Evolutionary conservation across 1,284 basidiomycete genomes (phyloP), one percentile per base, ranked within the genome.

Genomic region (Marasmius sp.): DNA sequence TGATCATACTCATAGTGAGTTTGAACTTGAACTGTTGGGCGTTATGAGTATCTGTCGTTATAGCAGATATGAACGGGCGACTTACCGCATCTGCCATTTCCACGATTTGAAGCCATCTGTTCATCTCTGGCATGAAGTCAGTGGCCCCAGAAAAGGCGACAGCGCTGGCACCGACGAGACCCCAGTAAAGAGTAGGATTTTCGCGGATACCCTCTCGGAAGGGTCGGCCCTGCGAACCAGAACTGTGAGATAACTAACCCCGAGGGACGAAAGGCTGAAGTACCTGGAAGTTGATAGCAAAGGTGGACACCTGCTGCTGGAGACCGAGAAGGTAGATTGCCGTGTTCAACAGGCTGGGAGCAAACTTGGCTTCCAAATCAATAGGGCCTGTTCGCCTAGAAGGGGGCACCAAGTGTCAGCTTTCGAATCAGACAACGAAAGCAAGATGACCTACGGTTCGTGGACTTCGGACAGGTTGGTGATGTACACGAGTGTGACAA

Each of bases 161-260:
- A 3, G 86, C 84, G 61, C 88, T 88, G 22, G 93, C 95, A 20
- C 91, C 92, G 49, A 97, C 79, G 11, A 98, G 85, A 47, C 95
- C 95, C 79, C 89, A 97, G 75, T 87, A 97, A n/a, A 98, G 75
- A 3, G 94, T 91, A 12, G 89, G 80, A 75, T 98, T 98, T 77
- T 98, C 95, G 3, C 92, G 84, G 71, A 98, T 97, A 50, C 94
- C 94, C 76, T 98, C 95, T 49, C 95, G 89, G 89, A 97, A 98
- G 0, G 96, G 95, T 45, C 95, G 91, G 8, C 95, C 96, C 84
- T 92, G 66, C 2, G 33, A 60, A 50, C 27, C 57, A 56, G 58
- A 53, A 47, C 54, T 51, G 53, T 49, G 9, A 45, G 50, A 5
- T 5, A 11, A 2, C 9, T 12, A 1, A 36, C 7, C 38, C 41